Evolutionary conservation across 169 alveolate species (phyloP).

Genomic region (Eimeria praecox): DNA sequence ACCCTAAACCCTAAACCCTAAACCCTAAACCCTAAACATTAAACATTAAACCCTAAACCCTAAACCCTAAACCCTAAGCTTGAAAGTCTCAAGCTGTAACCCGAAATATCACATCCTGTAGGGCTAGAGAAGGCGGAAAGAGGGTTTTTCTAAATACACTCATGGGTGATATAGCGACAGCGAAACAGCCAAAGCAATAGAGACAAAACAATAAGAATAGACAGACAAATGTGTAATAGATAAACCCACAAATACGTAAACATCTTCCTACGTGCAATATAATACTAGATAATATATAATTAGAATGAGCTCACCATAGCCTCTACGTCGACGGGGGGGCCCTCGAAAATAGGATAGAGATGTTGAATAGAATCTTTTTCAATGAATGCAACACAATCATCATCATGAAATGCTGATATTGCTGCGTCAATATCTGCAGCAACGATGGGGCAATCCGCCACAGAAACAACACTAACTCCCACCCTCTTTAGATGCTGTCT

Average conservation of each 20-base stretch:
- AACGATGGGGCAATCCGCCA: background rate
- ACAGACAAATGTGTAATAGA: too few relatives aligned
- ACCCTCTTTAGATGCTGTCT: constrained; percentile 1
- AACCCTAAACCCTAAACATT: background rate
- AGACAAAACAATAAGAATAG: too few relatives aligned
- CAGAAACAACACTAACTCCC: background rate
- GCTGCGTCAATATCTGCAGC: constrained; percentile 2
- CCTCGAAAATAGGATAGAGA: constrained; percentile 17
- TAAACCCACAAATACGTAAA: too few relatives aligned
- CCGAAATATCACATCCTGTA: too few relatives aligned
- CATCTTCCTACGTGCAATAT: too few relatives aligned
- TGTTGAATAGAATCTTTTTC: constrained; percentile 12
- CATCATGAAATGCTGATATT: background rate
- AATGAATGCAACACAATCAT: background rate
- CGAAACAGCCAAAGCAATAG: too few relatives aligned
- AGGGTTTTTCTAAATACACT: too few relatives aligned
- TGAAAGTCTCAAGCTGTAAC: too few relatives aligned
- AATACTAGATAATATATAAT: too few relatives aligned
- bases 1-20: background rate
- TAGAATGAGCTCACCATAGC: too few relatives aligned
- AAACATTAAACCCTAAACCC: background rate
- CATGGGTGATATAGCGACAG: too few relatives aligned
- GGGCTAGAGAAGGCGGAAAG: too few relatives aligned
- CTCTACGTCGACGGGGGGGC: background rate
- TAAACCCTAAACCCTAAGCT: background rate